Evolutionary conservation across 441 rosid genomes (phyloP), one percentile per base, ranked within the genome.

Genomic region (Sinapis alba): DNA sequence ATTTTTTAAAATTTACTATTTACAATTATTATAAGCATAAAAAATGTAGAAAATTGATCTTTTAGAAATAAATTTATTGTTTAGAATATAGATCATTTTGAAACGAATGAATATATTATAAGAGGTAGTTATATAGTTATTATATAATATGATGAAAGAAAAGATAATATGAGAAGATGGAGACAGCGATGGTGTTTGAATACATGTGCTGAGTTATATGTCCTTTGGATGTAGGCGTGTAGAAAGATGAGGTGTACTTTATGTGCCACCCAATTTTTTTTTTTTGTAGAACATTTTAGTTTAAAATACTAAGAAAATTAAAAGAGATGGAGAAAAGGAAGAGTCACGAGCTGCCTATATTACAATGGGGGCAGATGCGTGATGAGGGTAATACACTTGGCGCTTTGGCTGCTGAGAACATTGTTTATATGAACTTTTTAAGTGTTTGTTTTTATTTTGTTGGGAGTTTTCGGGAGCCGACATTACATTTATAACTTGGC

Each of bases 241-340:
- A 77, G 23, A 53, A 54, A 72, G 80, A 78, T 78, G 81, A 72
- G 74, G 74, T 78, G 81, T 78, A 78, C 66, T 78, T 62, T 78
- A 72, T 68, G 27, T 73, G 78, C 81, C 81, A 78, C 78, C 74
- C 81, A 72, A 7, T 16, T 50, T 71, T 51, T 72, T 63, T n/a
- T 43, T 21, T 59, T 3, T 3, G 1, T 23, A 19, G 21, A 70
- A 24, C 13, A 12, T 23, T 65, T 36, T 27, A 66, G 67, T 43
- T 58, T n/a, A 15, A 53, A 56, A 70, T 56, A 32, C 0, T 23
- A 51, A 34, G 64, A 26, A 12, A 41, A 32, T 7, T 16, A 60
- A 4, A 21, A 50, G n/a, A 64, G 23, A 54, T 62, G 45, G 45
- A 53, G 12, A 50, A 7, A 11, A 20, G 18, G n/a, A 38, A 68